phyloP scores from a whole-genome alignment of 768 basidiomycete species.

The Trametes coccinea region DNA sequence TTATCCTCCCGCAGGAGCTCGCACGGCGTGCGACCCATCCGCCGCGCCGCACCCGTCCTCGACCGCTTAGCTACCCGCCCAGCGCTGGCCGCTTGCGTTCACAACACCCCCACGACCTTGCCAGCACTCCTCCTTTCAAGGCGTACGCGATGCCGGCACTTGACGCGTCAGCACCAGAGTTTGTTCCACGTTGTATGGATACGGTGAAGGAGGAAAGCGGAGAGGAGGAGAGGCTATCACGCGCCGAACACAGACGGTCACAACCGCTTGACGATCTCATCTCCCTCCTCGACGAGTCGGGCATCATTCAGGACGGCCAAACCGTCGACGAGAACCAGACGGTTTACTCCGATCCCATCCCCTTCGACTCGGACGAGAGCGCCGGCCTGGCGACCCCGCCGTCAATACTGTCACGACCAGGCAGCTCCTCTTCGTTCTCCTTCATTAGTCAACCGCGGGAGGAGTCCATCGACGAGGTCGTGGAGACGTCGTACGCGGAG shows the following conservation, averaged over 20 bases:
- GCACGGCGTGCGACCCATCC: slow-evolving; percentile 12
- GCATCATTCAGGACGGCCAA: neutral
- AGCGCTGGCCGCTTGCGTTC: neutral
- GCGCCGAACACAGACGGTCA: neutral
- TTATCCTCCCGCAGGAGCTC: slow-evolving; percentile 17
- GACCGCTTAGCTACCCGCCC: neutral
- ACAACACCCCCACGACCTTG: neutral
- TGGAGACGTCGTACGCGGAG: neutral
- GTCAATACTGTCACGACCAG: slow-evolving; percentile 3
- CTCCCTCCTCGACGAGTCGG: slow-evolving; percentile 11
- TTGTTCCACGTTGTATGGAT: neutral
- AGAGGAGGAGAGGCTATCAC: neutral
- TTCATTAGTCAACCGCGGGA: neutral
- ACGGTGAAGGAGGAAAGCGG: neutral
- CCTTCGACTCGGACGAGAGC: slow-evolving; percentile 5
- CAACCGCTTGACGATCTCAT: slow-evolving; percentile 19
- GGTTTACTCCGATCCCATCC: neutral
- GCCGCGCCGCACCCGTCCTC: neutral
- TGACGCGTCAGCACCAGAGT: neutral
- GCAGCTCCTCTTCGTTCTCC: slow-evolving; percentile 11
- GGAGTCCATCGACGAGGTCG: neutral
- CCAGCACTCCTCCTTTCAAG: neutral
- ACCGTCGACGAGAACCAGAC: neutral
- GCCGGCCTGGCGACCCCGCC: slow-evolving; percentile 3
- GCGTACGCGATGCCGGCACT: neutral